phyloP scores from a whole-genome alignment of 1,139 yeast genomes.

The Geotrichum klebahnii region DNA sequence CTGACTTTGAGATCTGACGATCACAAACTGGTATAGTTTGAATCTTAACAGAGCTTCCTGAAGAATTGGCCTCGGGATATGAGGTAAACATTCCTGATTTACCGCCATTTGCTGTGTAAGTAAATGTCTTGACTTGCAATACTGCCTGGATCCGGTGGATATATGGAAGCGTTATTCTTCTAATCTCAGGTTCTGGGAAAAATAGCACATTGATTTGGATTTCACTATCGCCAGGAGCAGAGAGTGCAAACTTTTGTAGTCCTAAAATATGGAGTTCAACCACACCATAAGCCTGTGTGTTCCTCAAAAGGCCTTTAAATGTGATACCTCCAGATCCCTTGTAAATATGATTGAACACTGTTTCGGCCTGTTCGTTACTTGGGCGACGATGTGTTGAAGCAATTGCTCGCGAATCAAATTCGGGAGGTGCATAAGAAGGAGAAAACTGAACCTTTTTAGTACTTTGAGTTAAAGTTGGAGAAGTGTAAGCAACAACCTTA shows the following conservation, averaged over 20 bases:
- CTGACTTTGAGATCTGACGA: slow-evolving; percentile 4
- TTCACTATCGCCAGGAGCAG: not conserved
- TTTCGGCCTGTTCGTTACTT: not conserved
- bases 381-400: not conserved
- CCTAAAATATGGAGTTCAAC: slow-evolving; percentile 21
- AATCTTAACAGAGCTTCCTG: not conserved
- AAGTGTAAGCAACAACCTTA: not conserved
- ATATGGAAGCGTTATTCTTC: slow-evolving; percentile 14
- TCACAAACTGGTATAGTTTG: slow-evolving; percentile 1
- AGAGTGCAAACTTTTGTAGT: slow-evolving; percentile 9
- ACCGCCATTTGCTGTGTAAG: not conserved
- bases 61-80: slow-evolving; percentile 5
- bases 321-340: slow-evolving; percentile 7
- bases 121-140: slow-evolving; percentile 8
- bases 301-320: slow-evolving; percentile 13
- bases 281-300: slow-evolving; percentile 12
- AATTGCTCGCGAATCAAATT: slow-evolving; percentile 13
- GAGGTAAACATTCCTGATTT: not conserved
- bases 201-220: slow-evolving; percentile 14
- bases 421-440: slow-evolving; percentile 18
- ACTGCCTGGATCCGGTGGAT: slow-evolving; percentile 8
- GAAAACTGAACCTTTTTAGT: not conserved
- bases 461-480: not conserved
- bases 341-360: slow-evolving; percentile 15
- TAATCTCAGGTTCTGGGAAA: slow-evolving; percentile 17